Conservation (phyloP, 164 flowering plant species). For the Nelumbo lutea region DNA sequence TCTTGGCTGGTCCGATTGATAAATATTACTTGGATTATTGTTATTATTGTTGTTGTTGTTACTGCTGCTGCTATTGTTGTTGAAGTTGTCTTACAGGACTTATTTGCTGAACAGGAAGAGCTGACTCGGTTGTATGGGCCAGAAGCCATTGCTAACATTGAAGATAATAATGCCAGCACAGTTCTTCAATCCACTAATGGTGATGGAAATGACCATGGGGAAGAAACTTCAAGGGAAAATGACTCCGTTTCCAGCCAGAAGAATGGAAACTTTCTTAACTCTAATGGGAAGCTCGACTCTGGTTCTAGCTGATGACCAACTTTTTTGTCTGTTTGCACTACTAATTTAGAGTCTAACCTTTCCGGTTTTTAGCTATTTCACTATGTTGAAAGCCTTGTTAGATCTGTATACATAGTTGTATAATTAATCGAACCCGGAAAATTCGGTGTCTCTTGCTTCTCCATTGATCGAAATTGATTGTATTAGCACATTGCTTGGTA, state of each 20-base stretch:
- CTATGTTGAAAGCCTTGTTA: neutral
- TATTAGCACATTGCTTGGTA: no score
- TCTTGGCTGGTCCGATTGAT: no score
- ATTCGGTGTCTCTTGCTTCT: neutral
- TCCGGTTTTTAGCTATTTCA: neutral
- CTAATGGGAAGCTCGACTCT: constrained; percentile 19
- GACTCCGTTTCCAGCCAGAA: constrained; percentile 9
- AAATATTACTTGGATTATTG: neutral
- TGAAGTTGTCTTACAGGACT: neutral
- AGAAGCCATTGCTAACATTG: constrained; percentile 44
- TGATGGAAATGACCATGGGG: constrained; percentile 32
- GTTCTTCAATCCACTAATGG: constrained; percentile 23
- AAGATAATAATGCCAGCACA: constrained; percentile 18
- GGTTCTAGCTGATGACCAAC: constrained; percentile 6
- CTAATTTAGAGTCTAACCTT: constrained; percentile 4
- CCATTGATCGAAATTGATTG: no score
- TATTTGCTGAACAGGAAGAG: constrained; percentile 55
- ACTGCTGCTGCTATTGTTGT: neutral
- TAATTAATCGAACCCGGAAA: neutral
- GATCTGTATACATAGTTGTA: constrained; percentile 1
- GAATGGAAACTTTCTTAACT: constrained; percentile 10
- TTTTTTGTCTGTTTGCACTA: neutral
- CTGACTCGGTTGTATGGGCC: constrained; percentile 47
- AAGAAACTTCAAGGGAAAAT: constrained; percentile 12
- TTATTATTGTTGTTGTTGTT: neutral